Conservation (phyloP, 805 yeast species). For the Starmera pachycereana region DNA sequence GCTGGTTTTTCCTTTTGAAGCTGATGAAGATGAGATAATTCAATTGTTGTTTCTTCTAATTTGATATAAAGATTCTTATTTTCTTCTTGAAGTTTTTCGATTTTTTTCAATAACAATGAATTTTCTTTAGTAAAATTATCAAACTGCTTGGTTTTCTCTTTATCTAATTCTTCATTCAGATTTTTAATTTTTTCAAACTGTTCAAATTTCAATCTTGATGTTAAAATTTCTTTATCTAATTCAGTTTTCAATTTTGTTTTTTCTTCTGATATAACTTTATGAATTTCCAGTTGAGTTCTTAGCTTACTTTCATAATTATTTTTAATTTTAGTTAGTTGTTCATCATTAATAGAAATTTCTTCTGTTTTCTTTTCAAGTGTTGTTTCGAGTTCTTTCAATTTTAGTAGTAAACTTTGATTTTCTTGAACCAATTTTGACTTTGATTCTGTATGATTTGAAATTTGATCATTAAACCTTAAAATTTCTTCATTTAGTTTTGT, state of each 20-base stretch:
- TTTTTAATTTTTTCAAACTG: constrained; percentile 1
- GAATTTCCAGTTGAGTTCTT: constrained; percentile 24
- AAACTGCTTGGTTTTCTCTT: not conserved
- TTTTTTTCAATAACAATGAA: not conserved
- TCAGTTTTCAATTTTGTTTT: constrained; percentile 16
- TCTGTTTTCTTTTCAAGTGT: too few relatives aligned
- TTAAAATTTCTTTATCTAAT: constrained; percentile 6
- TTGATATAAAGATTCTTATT: constrained; percentile 10
- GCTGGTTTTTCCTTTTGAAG: too few relatives aligned
- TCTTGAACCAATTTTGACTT: too few relatives aligned
- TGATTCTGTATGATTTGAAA: not conserved
- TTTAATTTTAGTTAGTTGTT: constrained; percentile 1
- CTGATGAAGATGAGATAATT: not conserved
- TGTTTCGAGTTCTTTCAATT: too few relatives aligned
- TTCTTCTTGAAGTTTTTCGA: constrained; percentile 6
- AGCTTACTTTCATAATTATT: constrained; percentile 25
- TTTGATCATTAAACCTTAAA: not conserved
- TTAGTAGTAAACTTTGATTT: too few relatives aligned
- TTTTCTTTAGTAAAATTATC: not conserved
- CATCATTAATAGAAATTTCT: too few relatives aligned
- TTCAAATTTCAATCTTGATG: constrained; percentile 2
- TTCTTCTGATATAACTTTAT: constrained; percentile 20
- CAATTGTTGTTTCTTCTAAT: not conserved
- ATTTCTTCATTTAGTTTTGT: not conserved
- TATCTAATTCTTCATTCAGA: constrained; percentile 1